Percentiles rank a stretch among this genome's conserved stretches.
These are phyloP conservation scores for Alternaria metachromatica DNA, from an alignment of 2,329 filamentous ascomycete genomes.

Conservation along the genomic window DNA sequence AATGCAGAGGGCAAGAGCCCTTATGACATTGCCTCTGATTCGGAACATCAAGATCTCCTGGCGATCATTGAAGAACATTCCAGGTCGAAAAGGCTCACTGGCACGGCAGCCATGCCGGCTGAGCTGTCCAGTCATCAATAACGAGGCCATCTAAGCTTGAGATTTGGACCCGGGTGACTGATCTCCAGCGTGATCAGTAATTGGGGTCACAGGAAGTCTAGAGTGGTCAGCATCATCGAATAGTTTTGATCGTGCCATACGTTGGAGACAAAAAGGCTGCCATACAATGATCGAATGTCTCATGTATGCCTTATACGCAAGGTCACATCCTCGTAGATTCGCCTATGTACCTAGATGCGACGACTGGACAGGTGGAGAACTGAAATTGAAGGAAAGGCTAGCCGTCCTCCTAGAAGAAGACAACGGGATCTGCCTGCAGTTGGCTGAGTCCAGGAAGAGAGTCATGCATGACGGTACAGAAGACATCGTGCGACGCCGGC, in stretches of 20 bases:
- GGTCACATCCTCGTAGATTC: background rate
- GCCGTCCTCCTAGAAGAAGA: constrained; percentile 39
- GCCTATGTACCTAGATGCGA: constrained; percentile 11
- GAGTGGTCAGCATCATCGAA: background rate
- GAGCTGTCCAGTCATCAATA: constrained; percentile 12
- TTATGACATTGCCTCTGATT: constrained; percentile 23
- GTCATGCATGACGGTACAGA: constrained; percentile 50
- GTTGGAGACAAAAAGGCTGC: background rate
- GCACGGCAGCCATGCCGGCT: constrained; percentile 13
- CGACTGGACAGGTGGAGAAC: background rate
- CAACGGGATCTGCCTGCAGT: constrained; percentile 46
- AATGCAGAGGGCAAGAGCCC: constrained; percentile 28
- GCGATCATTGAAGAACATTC: constrained; percentile 13
- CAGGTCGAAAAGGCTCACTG: constrained; percentile 16
- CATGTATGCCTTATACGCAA: constrained; percentile 1
- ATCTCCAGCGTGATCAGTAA: background rate
- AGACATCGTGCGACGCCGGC: constrained; percentile 44
- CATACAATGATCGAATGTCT: constrained; percentile 1
- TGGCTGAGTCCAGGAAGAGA: constrained; percentile 45
- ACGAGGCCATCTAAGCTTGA: background rate
- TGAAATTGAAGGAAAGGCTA: background rate
- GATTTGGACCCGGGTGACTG: background rate
- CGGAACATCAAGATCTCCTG: constrained; percentile 25
- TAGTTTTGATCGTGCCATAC: background rate
- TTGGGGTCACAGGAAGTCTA: background rate